Evolutionary conservation across 2,329 filamentous ascomycete genomes (phyloP), one percentile per base, ranked within the genome.

Genomic region (Aspergillus puulaauensis): DNA sequence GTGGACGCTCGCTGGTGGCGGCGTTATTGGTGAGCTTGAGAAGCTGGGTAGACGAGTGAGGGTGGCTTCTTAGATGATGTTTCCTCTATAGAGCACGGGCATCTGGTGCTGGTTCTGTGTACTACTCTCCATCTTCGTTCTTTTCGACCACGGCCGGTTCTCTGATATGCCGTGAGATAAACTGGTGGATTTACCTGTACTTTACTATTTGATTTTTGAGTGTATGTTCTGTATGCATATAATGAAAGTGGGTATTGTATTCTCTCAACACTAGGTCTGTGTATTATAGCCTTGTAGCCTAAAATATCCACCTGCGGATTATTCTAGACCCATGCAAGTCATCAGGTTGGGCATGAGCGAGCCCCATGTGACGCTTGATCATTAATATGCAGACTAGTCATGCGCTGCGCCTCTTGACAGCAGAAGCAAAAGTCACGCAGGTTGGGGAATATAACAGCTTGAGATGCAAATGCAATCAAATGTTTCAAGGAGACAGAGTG

Each of bases 11-110:
- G 86, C 87, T 49, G 91, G 91, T 21, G 86, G 89, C 67, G 93
- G 93, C 15, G 84, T 93, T 52, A 82, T 96, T 46, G 92, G 91
- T 7, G 91, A 96, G 82, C 83, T 97, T 78, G 91, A 96, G 79
- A 86, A 87, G 68, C 83, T 85, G 40, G 80, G 78, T 57, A 77
- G 83, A 58, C 75, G 75, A 56, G 68, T 77, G 51, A 74, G 75
- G 60, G 70, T 75, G 45, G 52, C 58, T 50, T 61, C 63, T n/a
- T 65, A 64, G 52, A 49, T 54, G 40, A 48, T 47, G 43, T 46
- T 56, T 51, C 9, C 21, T 27, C 12, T 44, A 14, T 39, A 47
- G 39, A 39, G 39, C 46, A 49, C 41, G 15, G 14, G 37, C 33
- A 27, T 61, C 53, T 40, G 31, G 49, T 19, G 6, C 35, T 37